Percentiles rank a stretch among this genome's conserved stretches.
These are phyloP conservation scores for Sordaria brevicollis DNA, from an alignment of 495 filamentous ascomycete species.

Conservation along the genomic window DNA sequence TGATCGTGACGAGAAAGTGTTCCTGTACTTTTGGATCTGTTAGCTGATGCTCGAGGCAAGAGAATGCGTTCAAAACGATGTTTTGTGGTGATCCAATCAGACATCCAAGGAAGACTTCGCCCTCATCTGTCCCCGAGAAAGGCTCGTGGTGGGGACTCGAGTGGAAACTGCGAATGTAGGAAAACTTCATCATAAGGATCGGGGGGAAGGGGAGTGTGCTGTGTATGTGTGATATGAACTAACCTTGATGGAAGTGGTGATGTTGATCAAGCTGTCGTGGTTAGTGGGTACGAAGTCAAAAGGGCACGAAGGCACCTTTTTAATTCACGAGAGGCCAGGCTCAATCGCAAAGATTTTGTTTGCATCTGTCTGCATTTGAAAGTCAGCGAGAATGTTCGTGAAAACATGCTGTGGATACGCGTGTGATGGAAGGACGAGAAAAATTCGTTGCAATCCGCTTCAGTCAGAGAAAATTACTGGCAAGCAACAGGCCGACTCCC, in stretches of 20 bases:
- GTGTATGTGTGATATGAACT: conserved; percentile 4
- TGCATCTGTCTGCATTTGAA: background rate
- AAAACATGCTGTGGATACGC: conserved; percentile 1
- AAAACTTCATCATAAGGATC: conserved; percentile 42
- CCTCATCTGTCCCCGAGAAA: conserved; percentile 45
- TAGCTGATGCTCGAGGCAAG: background rate
- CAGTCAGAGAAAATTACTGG: conserved; percentile 90
- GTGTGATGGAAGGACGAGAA: background rate
- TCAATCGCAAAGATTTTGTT: background rate
- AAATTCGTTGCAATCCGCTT: conserved; percentile 2
- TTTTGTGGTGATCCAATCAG: conserved; percentile 34
- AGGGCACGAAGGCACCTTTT: background rate
- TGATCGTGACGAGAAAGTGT: background rate
- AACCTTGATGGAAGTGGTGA: conserved; percentile 8
- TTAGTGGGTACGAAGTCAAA: conserved; percentile 1
- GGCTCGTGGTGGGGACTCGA: conserved; percentile 47
- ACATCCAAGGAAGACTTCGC: conserved; percentile 55
- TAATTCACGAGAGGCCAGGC: background rate
- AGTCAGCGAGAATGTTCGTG: background rate
- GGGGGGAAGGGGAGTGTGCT: conserved; percentile 2
- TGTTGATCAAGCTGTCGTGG: background rate
- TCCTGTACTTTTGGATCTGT: conserved; percentile 13
- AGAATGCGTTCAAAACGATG: conserved; percentile 4
- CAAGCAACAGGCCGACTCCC: conserved; percentile 79
- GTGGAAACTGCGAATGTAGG: conserved; percentile 62